Evolutionary conservation across 495 filamentous ascomycete species (phyloP).

Genomic region (Neurospora hispaniola): DNA sequence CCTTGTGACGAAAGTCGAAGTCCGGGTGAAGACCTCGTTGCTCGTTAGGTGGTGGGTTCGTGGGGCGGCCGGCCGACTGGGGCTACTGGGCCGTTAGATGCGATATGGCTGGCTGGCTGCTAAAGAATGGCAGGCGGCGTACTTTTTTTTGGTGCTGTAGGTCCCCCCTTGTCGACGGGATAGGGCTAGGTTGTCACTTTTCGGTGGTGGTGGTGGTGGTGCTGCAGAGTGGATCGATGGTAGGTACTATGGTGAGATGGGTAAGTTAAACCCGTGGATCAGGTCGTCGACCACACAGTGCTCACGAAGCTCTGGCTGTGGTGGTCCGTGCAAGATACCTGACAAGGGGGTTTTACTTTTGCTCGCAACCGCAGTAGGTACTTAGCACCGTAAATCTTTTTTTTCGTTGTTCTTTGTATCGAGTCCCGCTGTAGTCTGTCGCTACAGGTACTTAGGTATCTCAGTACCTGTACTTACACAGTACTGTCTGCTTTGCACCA

Average conservation of each 20-base stretch:
- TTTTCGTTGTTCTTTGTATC: background rate
- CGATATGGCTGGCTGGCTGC: background rate
- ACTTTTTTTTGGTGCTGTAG: background rate
- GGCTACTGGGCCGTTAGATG: background rate
- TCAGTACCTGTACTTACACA: background rate
- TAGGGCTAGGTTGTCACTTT: background rate
- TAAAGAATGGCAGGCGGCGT: background rate
- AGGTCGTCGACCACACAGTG: too few species aligned
- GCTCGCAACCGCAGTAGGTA: too few species aligned
- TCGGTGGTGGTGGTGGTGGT: background rate
- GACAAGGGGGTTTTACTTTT: too few species aligned
- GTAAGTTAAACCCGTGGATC: too few species aligned
- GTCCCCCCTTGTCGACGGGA: background rate
- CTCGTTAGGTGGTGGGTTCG: background rate
- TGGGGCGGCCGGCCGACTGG: background rate
- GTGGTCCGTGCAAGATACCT: too few species aligned
- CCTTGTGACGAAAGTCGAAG: background rate
- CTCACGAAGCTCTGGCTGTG: too few species aligned
- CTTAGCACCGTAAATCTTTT: background rate
- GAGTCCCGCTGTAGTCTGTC: background rate
- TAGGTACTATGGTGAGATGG: too few species aligned
- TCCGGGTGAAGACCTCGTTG: background rate
- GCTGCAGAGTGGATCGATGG: background rate
- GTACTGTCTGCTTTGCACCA: background rate
- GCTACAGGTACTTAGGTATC: background rate